Conservation (phyloP, 73 alveolate species). For the Uronychia binucleata region DNA sequence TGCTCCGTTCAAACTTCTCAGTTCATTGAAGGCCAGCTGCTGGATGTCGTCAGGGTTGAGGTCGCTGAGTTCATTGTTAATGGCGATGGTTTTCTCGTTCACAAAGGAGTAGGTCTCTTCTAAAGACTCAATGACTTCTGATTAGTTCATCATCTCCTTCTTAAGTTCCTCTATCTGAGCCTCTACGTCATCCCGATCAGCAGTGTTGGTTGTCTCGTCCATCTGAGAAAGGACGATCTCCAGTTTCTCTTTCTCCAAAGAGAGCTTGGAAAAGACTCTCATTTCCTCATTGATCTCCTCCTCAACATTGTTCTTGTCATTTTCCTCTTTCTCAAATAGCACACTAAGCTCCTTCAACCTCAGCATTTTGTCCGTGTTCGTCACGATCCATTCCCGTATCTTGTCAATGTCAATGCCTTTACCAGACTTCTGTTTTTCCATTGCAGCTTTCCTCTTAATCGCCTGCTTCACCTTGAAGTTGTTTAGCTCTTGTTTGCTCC, state of each 20-base stretch:
- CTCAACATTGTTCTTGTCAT: conserved; percentile 20
- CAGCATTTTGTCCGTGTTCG: conserved; percentile 30
- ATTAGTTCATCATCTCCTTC: conserved; percentile 22
- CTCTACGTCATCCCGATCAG: conserved; percentile 24
- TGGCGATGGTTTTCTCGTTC: conserved; percentile 27
- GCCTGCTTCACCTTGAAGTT: neutral
- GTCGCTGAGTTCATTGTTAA: conserved; percentile 20
- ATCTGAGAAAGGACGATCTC: conserved; percentile 31
- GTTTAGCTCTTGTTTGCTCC: conserved; percentile 3
- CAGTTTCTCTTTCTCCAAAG: conserved; percentile 38
- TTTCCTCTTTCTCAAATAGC: conserved; percentile 17
- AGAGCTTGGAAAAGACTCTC: conserved; percentile 24
- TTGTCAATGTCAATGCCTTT: conserved; percentile 15
- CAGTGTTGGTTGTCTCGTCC: conserved; percentile 28
- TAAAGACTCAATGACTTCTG: conserved; percentile 55
- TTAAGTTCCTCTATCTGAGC: conserved; percentile 30
- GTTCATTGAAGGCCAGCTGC: conserved; percentile 36
- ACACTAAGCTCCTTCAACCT: conserved; percentile 30
- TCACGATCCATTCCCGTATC: conserved; percentile 26
- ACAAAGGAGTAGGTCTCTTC: conserved; percentile 61
- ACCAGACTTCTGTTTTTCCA: neutral
- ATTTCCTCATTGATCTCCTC: conserved; percentile 52
- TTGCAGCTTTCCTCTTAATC: neutral
- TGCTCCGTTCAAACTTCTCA: conserved; percentile 50
- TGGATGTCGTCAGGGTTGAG: conserved; percentile 48